Percentiles rank a stretch among this genome's conserved stretches.
Evolutionary conservation across 768 basidiomycete species (phyloP).

Genomic region (Phlegmacium glaucopus): DNA sequence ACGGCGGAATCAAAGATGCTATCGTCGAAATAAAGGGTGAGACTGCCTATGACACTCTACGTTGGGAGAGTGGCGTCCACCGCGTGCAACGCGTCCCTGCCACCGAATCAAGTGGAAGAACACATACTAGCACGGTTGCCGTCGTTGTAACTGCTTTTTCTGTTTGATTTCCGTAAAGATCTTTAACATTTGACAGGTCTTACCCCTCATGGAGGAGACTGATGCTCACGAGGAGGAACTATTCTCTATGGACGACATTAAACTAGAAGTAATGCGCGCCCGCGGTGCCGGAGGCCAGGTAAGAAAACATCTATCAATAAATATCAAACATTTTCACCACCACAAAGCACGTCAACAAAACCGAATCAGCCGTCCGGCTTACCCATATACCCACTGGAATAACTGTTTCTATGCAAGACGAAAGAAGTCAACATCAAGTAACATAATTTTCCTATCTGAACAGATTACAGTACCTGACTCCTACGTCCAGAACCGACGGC

Average conservation of each 20-base stretch:
- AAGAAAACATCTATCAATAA: too few relatives aligned
- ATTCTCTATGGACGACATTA: conserved; percentile 81
- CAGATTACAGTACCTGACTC: neutral
- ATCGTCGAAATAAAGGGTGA: conserved; percentile 76
- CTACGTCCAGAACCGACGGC: conserved; percentile 71
- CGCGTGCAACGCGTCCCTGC: conserved; percentile 92
- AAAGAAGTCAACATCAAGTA: conserved; percentile 93
- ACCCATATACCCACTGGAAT: conserved; percentile 93
- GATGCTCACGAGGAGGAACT: conserved; percentile 60
- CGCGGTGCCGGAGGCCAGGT: conserved; percentile 98
- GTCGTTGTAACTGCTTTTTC: conserved; percentile 58
- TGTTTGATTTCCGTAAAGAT: neutral
- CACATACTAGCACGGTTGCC: conserved; percentile 90
- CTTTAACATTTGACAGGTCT: conserved; percentile 50
- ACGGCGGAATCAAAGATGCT: conserved; percentile 74
- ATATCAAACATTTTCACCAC: neutral
- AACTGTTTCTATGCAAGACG: conserved; percentile 97
- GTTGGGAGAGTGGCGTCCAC: conserved; percentile 96
- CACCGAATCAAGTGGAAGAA: conserved; percentile 83
- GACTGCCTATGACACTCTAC: conserved; percentile 73
- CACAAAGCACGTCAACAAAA: conserved; percentile 92
- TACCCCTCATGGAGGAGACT: conserved; percentile 73
- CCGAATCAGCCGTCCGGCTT: conserved; percentile 94
- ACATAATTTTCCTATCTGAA: neutral
- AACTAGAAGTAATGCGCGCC: conserved; percentile 91